These are phyloP conservation scores for Phytophthora litchii DNA, from an alignment of 352 stramenopile genomes.

Conservation along the genomic window DNA sequence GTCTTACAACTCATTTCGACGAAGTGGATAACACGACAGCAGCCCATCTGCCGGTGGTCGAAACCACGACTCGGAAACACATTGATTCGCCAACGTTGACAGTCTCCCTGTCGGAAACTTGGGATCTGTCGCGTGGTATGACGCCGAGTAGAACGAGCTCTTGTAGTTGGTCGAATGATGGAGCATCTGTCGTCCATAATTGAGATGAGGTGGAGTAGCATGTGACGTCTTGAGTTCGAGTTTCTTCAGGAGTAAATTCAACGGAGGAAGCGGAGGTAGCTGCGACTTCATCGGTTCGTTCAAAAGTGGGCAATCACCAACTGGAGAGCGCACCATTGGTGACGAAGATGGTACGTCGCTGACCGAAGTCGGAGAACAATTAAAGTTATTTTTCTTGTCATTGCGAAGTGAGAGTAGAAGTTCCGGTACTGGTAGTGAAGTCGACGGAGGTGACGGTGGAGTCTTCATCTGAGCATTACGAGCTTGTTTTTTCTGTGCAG, in stretches of 20 bases:
- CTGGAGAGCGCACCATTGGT: not conserved
- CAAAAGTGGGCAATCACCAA: slow-evolving; percentile 1
- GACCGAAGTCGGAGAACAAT: slow-evolving; percentile 21
- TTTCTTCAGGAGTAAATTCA: slow-evolving; percentile 20
- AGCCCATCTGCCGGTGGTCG: too few relatives aligned
- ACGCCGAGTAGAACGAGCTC: slow-evolving; percentile 8
- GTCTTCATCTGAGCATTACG: not conserved
- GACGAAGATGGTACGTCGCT: slow-evolving; percentile 3
- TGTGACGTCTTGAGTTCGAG: slow-evolving; percentile 1
- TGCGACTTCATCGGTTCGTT: not conserved
- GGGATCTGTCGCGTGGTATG: slow-evolving; percentile 1
- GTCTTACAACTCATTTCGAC: too few relatives aligned
- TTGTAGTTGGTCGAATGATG: slow-evolving; percentile 9
- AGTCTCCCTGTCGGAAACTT: slow-evolving; percentile 1
- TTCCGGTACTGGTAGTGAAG: slow-evolving; percentile 4
- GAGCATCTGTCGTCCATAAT: not conserved
- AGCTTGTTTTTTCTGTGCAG: not conserved
- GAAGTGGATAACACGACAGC: too few relatives aligned
- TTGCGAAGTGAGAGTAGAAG: slow-evolving; percentile 24
- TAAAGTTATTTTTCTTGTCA: not conserved
- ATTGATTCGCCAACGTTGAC: too few relatives aligned
- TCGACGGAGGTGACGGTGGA: not conserved
- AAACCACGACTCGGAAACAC: too few relatives aligned
- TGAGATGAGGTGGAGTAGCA: not conserved
- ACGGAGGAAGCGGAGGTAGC: slow-evolving; percentile 8